A percentile compares a stretch with the other conserved stretches of the same genome.
These are phyloP conservation scores for Candida yuanshanica DNA, from an alignment of 805 yeast species.

Conservation along the genomic window DNA sequence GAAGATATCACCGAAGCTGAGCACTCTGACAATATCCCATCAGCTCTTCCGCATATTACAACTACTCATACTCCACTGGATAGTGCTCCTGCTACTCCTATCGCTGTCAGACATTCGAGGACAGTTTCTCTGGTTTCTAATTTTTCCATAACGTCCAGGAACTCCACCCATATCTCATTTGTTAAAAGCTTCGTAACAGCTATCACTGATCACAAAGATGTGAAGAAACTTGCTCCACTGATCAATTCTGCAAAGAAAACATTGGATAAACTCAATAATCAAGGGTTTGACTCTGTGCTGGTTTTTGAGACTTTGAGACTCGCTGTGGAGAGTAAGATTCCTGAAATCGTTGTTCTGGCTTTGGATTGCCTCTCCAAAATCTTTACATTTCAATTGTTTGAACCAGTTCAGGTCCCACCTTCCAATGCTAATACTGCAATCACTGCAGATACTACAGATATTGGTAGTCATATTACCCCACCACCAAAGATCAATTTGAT, in stretches of 20 bases:
- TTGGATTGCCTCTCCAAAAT: slow-evolving; percentile 83
- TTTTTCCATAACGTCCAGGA: slow-evolving; percentile 19
- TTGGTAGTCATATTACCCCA: slow-evolving; percentile 40
- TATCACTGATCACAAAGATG: slow-evolving; percentile 56
- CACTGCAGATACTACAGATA: slow-evolving; percentile 10
- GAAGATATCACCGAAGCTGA: slow-evolving; percentile 13
- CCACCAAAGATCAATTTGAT: slow-evolving; percentile 55
- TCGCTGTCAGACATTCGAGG: slow-evolving; percentile 15
- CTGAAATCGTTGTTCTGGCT: slow-evolving; percentile 64
- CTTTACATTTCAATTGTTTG: slow-evolving; percentile 80
- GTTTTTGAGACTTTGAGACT: slow-evolving; percentile 75
- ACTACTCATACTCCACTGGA: slow-evolving; percentile 1
- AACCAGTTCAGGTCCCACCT: slow-evolving; percentile 44
- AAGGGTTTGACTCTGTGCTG: slow-evolving; percentile 39
- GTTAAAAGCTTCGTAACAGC: slow-evolving; percentile 54
- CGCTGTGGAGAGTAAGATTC: slow-evolving; percentile 63
- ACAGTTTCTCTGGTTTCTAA: slow-evolving; percentile 16
- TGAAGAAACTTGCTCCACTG: slow-evolving; percentile 39
- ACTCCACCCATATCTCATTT: slow-evolving; percentile 30
- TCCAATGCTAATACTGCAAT: slow-evolving; percentile 30
- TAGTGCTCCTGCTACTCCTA: slow-evolving; percentile 17
- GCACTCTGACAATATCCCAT: not conserved
- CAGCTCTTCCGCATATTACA: slow-evolving; percentile 4
- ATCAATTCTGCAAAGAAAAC: slow-evolving; percentile 27
- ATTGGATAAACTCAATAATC: slow-evolving; percentile 21